Conservation (phyloP, 108 stramenopile species). For the Cyclotella baltica region DNA sequence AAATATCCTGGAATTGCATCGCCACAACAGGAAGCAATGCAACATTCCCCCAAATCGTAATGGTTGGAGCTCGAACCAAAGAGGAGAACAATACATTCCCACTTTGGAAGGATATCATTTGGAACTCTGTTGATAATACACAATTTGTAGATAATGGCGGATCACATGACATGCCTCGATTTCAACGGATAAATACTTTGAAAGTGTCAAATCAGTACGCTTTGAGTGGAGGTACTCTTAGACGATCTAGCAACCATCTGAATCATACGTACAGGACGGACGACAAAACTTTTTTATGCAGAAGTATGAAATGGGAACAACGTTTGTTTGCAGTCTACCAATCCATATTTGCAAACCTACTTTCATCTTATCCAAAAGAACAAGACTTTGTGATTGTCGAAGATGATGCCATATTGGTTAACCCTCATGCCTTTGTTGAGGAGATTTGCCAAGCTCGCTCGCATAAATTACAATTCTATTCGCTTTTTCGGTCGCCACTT, state of each 20-base stretch:
- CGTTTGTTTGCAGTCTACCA: conserved; percentile 50
- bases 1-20: conserved; percentile 35
- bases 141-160: not conserved
- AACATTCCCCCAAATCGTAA: conserved; percentile 46
- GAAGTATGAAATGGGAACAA: conserved; percentile 54
- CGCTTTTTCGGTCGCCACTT: conserved; percentile 44
- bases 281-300: not conserved
- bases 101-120: conserved; percentile 21
- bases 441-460: conserved; percentile 41
- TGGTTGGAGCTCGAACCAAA: conserved; percentile 49
- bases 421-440: conserved; percentile 20
- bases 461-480: conserved; percentile 33
- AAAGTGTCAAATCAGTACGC: conserved; percentile 46
- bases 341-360: conserved; percentile 30
- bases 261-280: not conserved
- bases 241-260: not conserved
- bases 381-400: conserved; percentile 46
- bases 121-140: not conserved
- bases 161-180: not conserved
- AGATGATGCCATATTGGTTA: conserved; percentile 42
- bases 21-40: not conserved
- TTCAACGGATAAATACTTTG: conserved; percentile 45
- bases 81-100: conserved; percentile 38
- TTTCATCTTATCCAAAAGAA: conserved; percentile 30
- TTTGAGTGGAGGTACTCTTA: conserved; percentile 35